Base-by-base conservation (phyloP, 2,329 filamentous ascomycete genomes). In the Pyricularia grisea region DNA sequence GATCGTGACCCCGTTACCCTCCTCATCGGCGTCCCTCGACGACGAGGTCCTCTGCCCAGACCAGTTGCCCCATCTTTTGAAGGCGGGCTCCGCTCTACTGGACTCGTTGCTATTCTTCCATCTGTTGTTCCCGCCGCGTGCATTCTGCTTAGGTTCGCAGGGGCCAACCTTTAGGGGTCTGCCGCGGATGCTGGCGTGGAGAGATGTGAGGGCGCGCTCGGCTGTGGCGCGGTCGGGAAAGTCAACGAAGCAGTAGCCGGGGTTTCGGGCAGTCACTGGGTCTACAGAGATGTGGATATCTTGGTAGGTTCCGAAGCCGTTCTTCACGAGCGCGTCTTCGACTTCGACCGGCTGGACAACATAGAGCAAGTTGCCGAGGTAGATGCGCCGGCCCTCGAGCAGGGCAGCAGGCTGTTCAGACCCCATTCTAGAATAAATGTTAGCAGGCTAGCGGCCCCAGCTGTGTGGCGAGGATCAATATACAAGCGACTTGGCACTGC, bases 161-260 rank as follows among this genome's bases (percentile, higher is more conserved):
- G 87, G 88, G 55, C 88, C 88, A 72, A 91, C 85, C 76, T 87
- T 90, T 67, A 92, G 78, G 0, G 83, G 79, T 7, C 90, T 84
- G 28, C 85, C 85, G 17, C 85, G 81, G 50, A 92, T 79, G 17
- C 81, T 78, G 25, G 79, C 80, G 25, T 84, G 84, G 69, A 92
- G 79, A 17, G 83, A 79, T n/a, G 77, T 74, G 75, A 92, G 86
- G 1, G 87, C 88, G 1, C 76, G 76, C 4, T 85, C 81, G 3
- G 89, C 89, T 30, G 86, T 80, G 31, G 86, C 85, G 65, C 82
- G 82, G 65, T 81, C 83, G 65, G 78, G 77, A 69, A 92, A 86
- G 74, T 92, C 90, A 64, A 92, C 85, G 73, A 93, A 92, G 79
- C 90, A 92, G 79, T 92, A 92, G 58, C 88, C 90, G 0, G 89